Conservation (phyloP, 2,329 filamentous ascomycete genomes). For the Thyridium curvatum region DNA sequence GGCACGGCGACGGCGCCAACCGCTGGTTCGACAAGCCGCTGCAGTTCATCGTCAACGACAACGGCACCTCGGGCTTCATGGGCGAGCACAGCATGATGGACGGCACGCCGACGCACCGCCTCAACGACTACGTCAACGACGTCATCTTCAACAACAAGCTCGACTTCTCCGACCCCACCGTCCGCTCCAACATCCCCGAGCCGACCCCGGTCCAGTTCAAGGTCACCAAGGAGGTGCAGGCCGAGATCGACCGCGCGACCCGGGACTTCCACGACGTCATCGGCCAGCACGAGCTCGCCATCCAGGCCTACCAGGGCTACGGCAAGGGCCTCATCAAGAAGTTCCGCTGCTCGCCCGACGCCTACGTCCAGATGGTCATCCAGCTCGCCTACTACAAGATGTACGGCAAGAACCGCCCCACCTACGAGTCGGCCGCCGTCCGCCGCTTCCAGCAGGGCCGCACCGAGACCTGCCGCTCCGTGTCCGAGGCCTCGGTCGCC, state of each 20-base stretch:
- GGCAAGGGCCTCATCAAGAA: conserved; percentile 99
- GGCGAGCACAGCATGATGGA: conserved; percentile 99
- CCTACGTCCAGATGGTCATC: conserved; percentile 97
- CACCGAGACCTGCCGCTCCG: conserved; percentile 89
- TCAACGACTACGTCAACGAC: conserved; percentile 92
- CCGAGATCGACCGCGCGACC: conserved; percentile 72
- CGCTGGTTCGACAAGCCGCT: conserved; percentile 97
- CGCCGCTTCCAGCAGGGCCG: conserved; percentile 94
- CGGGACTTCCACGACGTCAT: conserved; percentile 79
- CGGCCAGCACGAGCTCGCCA: conserved; percentile 79
- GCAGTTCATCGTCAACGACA: conserved; percentile 97
- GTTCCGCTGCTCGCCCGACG: conserved; percentile 96
- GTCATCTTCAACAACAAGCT: conserved; percentile 93
- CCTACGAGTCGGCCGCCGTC: conserved; percentile 93
- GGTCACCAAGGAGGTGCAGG: conserved; percentile 64
- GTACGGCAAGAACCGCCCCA: conserved; percentile 96
- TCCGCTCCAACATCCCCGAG: conserved; percentile 80
- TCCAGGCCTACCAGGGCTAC: conserved; percentile 95
- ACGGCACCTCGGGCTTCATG: conserved; percentile 95
- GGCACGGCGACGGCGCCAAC: conserved; percentile 95
- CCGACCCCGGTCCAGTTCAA: conserved; percentile 74
- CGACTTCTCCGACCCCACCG: conserved; percentile 70
- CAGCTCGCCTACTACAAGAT: conserved; percentile 98
- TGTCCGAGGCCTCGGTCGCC: conserved; percentile 84
- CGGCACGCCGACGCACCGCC: conserved; percentile 90